Conservation (phyloP, 1,139 yeast species). For the Yamadazyma diddensiae region DNA sequence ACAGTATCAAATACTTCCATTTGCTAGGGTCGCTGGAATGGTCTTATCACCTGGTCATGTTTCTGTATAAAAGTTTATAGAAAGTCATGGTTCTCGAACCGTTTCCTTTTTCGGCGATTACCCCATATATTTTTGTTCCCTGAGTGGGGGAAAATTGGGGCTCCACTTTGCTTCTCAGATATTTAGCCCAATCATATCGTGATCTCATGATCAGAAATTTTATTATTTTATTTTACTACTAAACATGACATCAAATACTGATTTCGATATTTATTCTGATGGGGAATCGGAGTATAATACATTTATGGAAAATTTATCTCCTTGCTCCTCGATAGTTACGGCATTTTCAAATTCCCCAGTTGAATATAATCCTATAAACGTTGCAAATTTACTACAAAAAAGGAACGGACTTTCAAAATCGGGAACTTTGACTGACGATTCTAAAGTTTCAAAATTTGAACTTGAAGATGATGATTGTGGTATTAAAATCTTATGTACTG, state of each 20-base stretch:
- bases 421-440: conserved; percentile 15
- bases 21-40: too few relatives aligned
- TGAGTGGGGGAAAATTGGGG: conserved; percentile 1
- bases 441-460: conserved; percentile 8
- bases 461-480: conserved; percentile 2
- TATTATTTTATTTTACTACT: too few relatives aligned
- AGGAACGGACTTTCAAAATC: conserved; percentile 13
- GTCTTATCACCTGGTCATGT: neutral
- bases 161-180: too few relatives aligned
- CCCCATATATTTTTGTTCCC: neutral
- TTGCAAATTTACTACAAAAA: conserved; percentile 9
- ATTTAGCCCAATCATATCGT: too few relatives aligned
- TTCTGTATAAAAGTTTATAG: too few relatives aligned
- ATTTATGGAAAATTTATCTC: conserved; percentile 13
- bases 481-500: conserved; percentile 7
- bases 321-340: conserved; percentile 18
- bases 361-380: conserved; percentile 12
- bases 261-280: too few relatives aligned
- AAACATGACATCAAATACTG: too few relatives aligned
- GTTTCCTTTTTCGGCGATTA: neutral
- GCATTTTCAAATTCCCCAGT: conserved; percentile 6
- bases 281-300: neutral
- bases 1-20: too few relatives aligned
- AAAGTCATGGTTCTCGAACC: too few relatives aligned
- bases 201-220: too few relatives aligned